Conservation (phyloP, 2,329 filamentous ascomycete genomes). For the Fusarium fujikuroi region DNA sequence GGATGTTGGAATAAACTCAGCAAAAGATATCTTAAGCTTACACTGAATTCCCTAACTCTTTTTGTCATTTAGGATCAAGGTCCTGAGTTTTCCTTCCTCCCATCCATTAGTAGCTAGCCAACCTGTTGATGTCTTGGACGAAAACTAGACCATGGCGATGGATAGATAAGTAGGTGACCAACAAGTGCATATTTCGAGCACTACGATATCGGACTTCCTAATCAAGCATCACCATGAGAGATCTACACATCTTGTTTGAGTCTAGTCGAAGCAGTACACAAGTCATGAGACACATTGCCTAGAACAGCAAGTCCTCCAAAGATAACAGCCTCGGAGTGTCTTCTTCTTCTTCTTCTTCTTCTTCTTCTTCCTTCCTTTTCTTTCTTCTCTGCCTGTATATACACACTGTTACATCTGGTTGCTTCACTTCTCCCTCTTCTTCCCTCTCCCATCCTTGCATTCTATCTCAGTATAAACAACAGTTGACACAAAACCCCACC, state of each 20-base stretch:
- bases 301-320: background rate
- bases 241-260: background rate
- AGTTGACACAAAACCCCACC: background rate
- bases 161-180: background rate
- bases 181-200: background rate
- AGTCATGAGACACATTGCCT: conserved; percentile 28
- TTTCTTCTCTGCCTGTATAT: background rate
- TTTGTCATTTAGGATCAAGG: background rate
- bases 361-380: no score
- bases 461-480: background rate
- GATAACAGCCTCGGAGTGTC: background rate
- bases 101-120: no score
- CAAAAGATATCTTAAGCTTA: background rate
- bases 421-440: background rate
- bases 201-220: conserved; percentile 16
- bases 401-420: background rate
- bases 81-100: no score
- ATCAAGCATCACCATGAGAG: background rate
- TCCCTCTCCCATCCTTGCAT: background rate
- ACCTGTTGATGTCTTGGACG: background rate
- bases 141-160: background rate
- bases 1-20: background rate
- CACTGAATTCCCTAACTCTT: background rate
- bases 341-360: no score
- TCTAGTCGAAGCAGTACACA: background rate